Evolutionary conservation across 2,329 filamentous ascomycete species (phyloP), one percentile per base, ranked within the genome.

Genomic region (Pyricularia sp.): DNA sequence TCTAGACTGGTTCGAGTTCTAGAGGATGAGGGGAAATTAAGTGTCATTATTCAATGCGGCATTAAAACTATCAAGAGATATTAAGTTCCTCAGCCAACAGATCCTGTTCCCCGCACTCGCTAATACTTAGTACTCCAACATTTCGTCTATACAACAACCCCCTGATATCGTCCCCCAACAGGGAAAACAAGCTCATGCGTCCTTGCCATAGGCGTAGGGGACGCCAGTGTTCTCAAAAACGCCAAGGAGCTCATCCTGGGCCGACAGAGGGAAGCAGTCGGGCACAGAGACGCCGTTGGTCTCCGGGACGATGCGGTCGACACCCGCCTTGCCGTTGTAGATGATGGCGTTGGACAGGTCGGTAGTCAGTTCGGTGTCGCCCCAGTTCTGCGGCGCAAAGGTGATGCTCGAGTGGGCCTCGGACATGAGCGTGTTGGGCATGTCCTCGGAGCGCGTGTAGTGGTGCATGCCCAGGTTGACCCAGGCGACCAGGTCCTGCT

Each of bases 401-500:
- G 73, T 65, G 36, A 79, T 76, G 70, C 74, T 77, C 59, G 74
- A 76, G 31, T 76, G 74, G 5, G 77, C 77, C 69, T 77, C 75
- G 26, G 73, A 72, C 70, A 74, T 77, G 25, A 79, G 33, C 72
- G 77, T 79, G 42, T 76, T 75, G 28, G 77, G 77, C 1, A 80
- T 70, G 67, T 80, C 79, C 71, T 78, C 77, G 50, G 77, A 76
- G 30, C 78, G 77, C 1, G 82, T 83, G 26, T 83, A 78, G 71
- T 85, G 83, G 72, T 85, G 83, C 75, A 83, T 82, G 64, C 83
- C 83, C 10, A 85, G 74, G 72, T 85, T 85, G 72, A 85, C 81
- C 78, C 82, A 85, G 4, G 84, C 70, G 2, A 84, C 81, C 4
- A 80, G 68, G 69, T 80, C 79, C 70, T 79, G 76, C 64, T 79